Base-by-base conservation (phyloP, 2,329 filamentous ascomycete species). In the Waltergamsia citrina region DNA sequence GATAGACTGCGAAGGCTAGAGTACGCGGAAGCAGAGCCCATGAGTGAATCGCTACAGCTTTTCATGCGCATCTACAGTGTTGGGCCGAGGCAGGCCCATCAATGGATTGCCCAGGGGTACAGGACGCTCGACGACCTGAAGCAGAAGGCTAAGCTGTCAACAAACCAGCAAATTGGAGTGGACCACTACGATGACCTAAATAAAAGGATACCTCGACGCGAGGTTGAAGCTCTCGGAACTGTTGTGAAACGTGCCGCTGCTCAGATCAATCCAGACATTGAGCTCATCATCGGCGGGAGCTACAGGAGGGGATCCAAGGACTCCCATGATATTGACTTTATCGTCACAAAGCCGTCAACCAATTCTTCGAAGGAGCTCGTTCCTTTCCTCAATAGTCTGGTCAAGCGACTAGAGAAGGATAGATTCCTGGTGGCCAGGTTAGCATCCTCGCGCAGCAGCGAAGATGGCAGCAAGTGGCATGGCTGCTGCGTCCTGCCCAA, bases 1-100 rank as follows among this genome's bases (percentile, higher is more conserved):
- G 72, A 85, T 46, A 66, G 68, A 18, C 69, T 95, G 1, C 71
- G 71, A 27, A 71, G 81, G 24, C 67, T 95, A 1, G 81, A 94
- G 22, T 75, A 79, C 45, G 74, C 82, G 1, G 70, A 72, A 35
- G 57, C 67, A 4, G 81, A 93, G 30, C 74, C 81, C 0, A 63
- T 68, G n/a, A 76, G 86, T 41, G 57, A 67, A 12, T 57, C 74
- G 0, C 59, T 94, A 1, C 73, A 79, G 37, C 53, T 74, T 0
- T 95, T 95, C 48, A 65, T 85, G 17, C 71, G 77, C 0, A 74
- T 95, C 3, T 94, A 95, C 48, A 85, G 81, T 9, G 85, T 81
- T 2, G 88, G 88, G 0, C 62, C 72, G 22, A 55, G 62, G 4
- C 77, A 81, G 43, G 88, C 87, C 1, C 72, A 69, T 17, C 75